Evolutionary conservation across 768 basidiomycete species (phyloP).

Genomic region (Podaxis sp.): DNA sequence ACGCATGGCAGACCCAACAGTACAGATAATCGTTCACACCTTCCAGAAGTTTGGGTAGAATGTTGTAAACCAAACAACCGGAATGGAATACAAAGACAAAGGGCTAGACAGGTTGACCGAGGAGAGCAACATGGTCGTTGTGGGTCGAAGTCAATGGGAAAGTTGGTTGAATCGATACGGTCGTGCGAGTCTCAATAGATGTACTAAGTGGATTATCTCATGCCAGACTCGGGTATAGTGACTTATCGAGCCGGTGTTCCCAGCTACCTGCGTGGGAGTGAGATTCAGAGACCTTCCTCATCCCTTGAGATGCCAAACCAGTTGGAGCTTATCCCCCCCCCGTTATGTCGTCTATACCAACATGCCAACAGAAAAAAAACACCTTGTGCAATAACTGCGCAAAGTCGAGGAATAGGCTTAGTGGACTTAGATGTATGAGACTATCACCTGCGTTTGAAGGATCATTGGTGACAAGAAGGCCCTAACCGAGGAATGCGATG

Average conservation of each 20-base stretch:
- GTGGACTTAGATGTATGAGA: no score
- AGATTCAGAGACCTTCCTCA: neutral
- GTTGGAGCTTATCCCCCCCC: no score
- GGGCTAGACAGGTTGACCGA: conserved; percentile 19
- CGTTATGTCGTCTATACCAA: no score
- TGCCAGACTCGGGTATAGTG: neutral
- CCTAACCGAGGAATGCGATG: no score
- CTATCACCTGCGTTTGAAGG: no score
- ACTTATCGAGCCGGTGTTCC: neutral
- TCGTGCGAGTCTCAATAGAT: no score
- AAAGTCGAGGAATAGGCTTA: no score
- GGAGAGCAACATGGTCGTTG: conserved; percentile 1
- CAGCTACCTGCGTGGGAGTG: neutral
- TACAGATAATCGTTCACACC: conserved; percentile 19
- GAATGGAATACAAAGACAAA: conserved; percentile 38
- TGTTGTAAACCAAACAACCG: conserved; percentile 32
- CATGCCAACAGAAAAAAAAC: no score
- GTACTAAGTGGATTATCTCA: neutral
- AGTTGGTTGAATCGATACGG: neutral
- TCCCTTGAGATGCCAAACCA: neutral
- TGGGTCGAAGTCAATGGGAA: neutral
- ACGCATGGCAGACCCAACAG: neutral
- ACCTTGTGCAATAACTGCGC: no score
- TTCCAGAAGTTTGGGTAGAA: conserved; percentile 33
- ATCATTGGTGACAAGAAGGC: no score